Evolutionary conservation across 2,329 filamentous ascomycete genomes (phyloP).

Genomic region (Cadophora gregata): DNA sequence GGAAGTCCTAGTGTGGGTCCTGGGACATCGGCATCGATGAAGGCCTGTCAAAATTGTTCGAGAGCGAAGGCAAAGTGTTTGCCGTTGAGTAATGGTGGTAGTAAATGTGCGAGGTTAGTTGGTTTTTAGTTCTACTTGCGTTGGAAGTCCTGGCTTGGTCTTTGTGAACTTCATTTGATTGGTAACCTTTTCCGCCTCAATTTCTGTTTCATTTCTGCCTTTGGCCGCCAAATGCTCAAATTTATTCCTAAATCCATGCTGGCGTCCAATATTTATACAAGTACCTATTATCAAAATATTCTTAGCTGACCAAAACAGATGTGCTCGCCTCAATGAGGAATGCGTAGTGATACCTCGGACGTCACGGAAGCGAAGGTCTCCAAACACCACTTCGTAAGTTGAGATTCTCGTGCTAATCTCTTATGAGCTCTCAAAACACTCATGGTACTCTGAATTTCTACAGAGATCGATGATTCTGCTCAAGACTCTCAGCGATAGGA

Average conservation of each 20-base stretch:
- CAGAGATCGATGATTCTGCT: too few relatives aligned
- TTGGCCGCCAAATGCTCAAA: too few relatives aligned
- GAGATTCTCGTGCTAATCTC: not conserved
- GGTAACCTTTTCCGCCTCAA: too few relatives aligned
- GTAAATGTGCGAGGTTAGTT: constrained; percentile 32
- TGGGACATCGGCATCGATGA: constrained; percentile 12
- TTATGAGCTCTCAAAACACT: not conserved
- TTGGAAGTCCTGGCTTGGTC: not conserved
- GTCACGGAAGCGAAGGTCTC: constrained; percentile 33
- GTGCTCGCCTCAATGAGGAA: constrained; percentile 35
- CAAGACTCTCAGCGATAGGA: not conserved
- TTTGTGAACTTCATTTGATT: too few relatives aligned
- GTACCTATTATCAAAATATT: too few relatives aligned
- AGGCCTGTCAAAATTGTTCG: constrained; percentile 34
- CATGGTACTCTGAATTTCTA: not conserved
- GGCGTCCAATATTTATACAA: too few relatives aligned
- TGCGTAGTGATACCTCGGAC: constrained; percentile 29
- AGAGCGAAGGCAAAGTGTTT: constrained; percentile 37
- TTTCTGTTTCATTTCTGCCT: too few relatives aligned
- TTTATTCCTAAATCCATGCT: too few relatives aligned
- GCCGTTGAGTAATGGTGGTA: constrained; percentile 18
- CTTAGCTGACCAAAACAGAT: too few relatives aligned
- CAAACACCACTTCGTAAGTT: constrained; percentile 32
- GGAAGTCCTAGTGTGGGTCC: constrained; percentile 1
- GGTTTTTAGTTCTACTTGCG: not conserved